Evolutionary conservation across 2,329 filamentous ascomycete species (phyloP), one percentile per base, ranked within the genome.

Genomic region (Alternaria burnsii): DNA sequence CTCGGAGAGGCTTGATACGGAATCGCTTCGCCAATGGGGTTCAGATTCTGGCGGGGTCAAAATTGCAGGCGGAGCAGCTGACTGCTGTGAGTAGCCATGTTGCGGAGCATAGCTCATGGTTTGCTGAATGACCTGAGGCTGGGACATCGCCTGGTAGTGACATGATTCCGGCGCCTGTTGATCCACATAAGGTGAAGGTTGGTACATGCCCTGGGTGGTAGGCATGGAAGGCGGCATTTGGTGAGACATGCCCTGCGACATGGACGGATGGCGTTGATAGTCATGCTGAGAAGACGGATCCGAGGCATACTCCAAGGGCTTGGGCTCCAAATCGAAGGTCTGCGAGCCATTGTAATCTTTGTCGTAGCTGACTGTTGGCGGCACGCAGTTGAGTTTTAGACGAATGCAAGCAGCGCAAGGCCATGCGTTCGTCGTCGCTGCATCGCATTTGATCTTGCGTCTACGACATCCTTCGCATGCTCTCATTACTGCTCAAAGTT

Each of bases 401-500:
- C 94, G 88, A 63, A 93, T 91, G 78, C 94, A 99, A 36, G 95
- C 93, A 41, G 94, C 95, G 79, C 94, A 98, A 28, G 95, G 95
- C 94, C 95, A 98, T 38, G 93, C 93, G 78, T 98, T 97, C 41
- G 94, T 97, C 14, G 94, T 97, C 20, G 94, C 94, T 53, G 94
- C 93, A 82, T 98, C 95, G 81, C 94, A 99, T 79, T 97, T 97
- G 77, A 99, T 99, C 81, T 99, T 99, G 74, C 94, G 88, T 80
- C 93, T 90, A 63, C 94, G 88, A 76, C 94, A 98, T 62, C 94
- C 94, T 81, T 97, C 94, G 79, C 94, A 98, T 58, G 94, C 95
- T 83, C 95, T 90, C 93, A 97, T 97, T 53, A 97, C 94, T 96
- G 61, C 52, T 18, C 26, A 14, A 38, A 53, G 63, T 78, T 65